Evolutionary conservation across 345 rosid species (phyloP).

Genomic region (Pistacia integerrima): DNA sequence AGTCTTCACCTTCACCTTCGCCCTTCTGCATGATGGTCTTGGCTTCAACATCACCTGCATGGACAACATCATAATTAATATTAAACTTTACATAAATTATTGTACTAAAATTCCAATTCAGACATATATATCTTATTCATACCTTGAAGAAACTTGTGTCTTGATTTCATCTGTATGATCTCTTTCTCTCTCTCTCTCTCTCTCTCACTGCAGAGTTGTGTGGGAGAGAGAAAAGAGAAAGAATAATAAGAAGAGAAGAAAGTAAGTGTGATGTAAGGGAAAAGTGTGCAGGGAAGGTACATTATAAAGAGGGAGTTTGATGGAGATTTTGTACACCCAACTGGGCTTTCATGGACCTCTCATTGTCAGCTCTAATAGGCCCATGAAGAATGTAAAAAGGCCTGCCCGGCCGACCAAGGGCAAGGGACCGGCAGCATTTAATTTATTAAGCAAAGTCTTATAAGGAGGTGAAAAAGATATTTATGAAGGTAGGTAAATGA

Average conservation of each 20-base stretch:
- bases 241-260: slow-evolving; percentile 7
- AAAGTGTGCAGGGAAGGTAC: slow-evolving; percentile 1
- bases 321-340: neutral
- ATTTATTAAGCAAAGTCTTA: too few species aligned
- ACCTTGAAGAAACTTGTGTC: slow-evolving; percentile 45
- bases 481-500: too few species aligned
- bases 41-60: slow-evolving; percentile 27
- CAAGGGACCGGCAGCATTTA: too few species aligned
- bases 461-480: too few species aligned
- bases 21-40: neutral
- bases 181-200: slow-evolving; percentile 23
- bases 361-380: slow-evolving; percentile 42
- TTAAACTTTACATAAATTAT: neutral
- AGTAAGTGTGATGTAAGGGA: slow-evolving; percentile 3
- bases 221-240: slow-evolving; percentile 8
- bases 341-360: slow-evolving; percentile 45
- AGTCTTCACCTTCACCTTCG: too few species aligned
- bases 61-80: neutral
- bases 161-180: slow-evolving; percentile 34
- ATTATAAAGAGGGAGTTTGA: slow-evolving; percentile 22
- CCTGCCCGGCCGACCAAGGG: neutral
- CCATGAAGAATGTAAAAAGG: slow-evolving; percentile 37
- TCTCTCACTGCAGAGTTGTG: neutral
- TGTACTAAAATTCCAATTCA: neutral
- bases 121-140: neutral